Evolutionary conservation across 805 yeast species (phyloP).

Genomic region (Nakazawaea siamensis): DNA sequence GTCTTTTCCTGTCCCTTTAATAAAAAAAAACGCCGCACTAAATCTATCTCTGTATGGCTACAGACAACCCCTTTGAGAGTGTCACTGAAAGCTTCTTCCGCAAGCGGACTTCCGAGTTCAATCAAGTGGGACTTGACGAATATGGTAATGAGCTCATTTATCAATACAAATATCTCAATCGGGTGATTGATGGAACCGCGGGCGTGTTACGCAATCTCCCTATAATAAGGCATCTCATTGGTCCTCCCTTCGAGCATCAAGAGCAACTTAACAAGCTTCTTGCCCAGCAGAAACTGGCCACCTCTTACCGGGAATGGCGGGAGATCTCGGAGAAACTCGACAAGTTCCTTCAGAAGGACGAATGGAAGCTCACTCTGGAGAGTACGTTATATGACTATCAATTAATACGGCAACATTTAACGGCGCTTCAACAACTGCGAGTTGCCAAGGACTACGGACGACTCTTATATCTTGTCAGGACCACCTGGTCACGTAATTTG

Average conservation of each 20-base stretch:
- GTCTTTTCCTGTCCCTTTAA: too few relatives aligned
- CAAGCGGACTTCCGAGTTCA: conserved; percentile 9
- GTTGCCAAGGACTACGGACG: conserved; percentile 44
- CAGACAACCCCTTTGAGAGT: conserved; percentile 9
- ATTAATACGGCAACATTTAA: conserved; percentile 42
- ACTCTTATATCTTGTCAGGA: conserved; percentile 68
- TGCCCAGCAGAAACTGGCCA: conserved; percentile 38
- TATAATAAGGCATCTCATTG: conserved; percentile 25
- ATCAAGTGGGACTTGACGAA: conserved; percentile 5
- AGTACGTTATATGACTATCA: conserved; percentile 70
- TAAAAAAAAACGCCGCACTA: too few relatives aligned
- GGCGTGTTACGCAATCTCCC: conserved; percentile 25
- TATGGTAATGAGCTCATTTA: conserved; percentile 5
- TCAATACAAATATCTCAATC: not conserved
- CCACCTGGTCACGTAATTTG: conserved; percentile 76
- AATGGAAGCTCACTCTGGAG: conserved; percentile 62
- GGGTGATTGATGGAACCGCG: conserved; percentile 24
- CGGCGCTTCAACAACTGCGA: conserved; percentile 55
- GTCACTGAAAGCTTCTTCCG: conserved; percentile 7
- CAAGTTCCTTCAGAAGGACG: conserved; percentile 47
- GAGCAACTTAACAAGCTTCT: conserved; percentile 28
- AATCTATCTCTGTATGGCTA: too few relatives aligned
- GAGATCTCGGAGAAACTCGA: conserved; percentile 59
- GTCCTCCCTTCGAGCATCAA: conserved; percentile 29
- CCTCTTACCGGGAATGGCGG: conserved; percentile 54